phyloP scores from a whole-genome alignment of 2,329 filamentous ascomycete genomes.

The Fusarium temperatum region DNA sequence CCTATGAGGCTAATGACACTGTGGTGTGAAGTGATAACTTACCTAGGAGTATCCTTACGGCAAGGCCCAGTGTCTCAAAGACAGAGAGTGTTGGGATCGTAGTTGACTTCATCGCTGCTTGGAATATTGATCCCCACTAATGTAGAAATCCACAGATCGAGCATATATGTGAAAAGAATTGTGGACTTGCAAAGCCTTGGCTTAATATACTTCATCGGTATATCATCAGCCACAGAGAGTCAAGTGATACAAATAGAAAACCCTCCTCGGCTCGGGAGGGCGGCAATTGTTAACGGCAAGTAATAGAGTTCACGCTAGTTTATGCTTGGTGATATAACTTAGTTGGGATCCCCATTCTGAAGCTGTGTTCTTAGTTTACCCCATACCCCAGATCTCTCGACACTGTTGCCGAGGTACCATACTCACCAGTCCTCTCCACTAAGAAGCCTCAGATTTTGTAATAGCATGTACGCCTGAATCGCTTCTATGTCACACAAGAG shows the following conservation, averaged over 20 bases:
- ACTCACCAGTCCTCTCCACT: background rate
- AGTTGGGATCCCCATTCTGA: background rate
- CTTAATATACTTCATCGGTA: background rate
- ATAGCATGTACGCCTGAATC: no score
- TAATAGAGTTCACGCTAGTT: background rate
- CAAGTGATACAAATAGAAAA: background rate
- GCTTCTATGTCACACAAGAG: background rate
- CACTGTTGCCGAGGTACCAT: background rate
- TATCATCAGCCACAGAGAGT: background rate
- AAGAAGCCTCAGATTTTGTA: accelerated
- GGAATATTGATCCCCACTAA: accelerated
- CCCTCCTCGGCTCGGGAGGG: background rate
- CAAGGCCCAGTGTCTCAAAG: background rate
- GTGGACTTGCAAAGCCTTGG: no score
- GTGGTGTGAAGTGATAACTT: accelerated
- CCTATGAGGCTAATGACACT: accelerated
- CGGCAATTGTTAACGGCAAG: background rate
- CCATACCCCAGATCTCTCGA: background rate
- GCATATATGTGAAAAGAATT: no score
- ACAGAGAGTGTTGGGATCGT: background rate
- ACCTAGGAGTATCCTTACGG: background rate
- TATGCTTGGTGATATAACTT: background rate
- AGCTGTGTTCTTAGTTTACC: background rate
- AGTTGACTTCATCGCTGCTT: background rate
- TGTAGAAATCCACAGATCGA: no score